Percentiles rank a stretch among this genome's conserved stretches.
phyloP scores from a whole-genome alignment of 805 yeast species.

The Pichia heedii region DNA sequence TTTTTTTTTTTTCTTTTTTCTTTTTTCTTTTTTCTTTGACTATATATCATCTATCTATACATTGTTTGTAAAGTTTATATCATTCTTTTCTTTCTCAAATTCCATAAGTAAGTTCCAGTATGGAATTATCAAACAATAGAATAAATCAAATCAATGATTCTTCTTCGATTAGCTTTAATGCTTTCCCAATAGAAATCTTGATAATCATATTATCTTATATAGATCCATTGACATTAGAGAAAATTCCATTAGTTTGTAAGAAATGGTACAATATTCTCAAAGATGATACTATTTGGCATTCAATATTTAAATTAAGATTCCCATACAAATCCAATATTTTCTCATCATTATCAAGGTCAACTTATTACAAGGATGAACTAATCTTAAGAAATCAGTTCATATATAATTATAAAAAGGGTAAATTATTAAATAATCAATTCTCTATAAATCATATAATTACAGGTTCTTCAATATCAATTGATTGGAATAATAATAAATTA shows the following conservation, averaged over 20 bases:
- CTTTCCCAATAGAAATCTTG: slow-evolving; percentile 40
- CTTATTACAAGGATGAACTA: slow-evolving; percentile 40
- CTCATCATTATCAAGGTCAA: slow-evolving; percentile 36
- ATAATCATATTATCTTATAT: slow-evolving; percentile 36
- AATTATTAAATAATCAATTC: slow-evolving; percentile 4
- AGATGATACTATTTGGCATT: slow-evolving; percentile 40
- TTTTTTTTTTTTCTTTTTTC: no score
- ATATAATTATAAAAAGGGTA: slow-evolving; percentile 5
- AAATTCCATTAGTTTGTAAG: slow-evolving; percentile 37
- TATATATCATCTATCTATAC: no score
- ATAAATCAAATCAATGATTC: no score
- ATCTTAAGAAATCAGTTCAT: slow-evolving; percentile 29
- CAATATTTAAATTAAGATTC: slow-evolving; percentile 34
- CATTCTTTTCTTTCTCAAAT: no score
- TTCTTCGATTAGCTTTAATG: no score
- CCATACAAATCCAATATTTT: slow-evolving; percentile 27
- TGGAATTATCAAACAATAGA: no score
- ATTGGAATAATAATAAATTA: slow-evolving; percentile 9
- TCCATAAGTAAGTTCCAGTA: no score
- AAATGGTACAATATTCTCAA: slow-evolving; percentile 38
- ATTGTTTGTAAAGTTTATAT: no score
- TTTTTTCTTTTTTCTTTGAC: no score
- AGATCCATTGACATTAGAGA: slow-evolving; percentile 36
- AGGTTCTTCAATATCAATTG: slow-evolving; percentile 5
- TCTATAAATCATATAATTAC: slow-evolving; percentile 1